Evolutionary conservation across 2,329 filamentous ascomycete genomes (phyloP).

Genomic region (Leptosphaerulina australis): DNA sequence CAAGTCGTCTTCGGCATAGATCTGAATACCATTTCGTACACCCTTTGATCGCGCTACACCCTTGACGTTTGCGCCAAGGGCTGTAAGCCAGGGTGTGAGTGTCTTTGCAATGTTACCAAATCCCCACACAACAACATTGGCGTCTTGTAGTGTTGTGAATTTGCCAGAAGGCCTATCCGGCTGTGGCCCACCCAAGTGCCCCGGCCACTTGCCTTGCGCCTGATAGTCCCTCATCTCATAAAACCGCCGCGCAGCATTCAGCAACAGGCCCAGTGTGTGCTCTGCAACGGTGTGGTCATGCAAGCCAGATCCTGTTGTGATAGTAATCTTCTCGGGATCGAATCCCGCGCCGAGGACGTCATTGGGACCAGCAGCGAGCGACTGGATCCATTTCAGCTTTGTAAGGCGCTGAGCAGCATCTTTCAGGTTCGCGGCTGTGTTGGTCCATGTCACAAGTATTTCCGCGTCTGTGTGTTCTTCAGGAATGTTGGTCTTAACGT

Average conservation of each 20-base stretch:
- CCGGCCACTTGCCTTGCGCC: slow-evolving; percentile 62
- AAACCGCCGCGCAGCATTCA: slow-evolving; percentile 63
- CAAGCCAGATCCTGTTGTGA: slow-evolving; percentile 67
- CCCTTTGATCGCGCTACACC: slow-evolving; percentile 64
- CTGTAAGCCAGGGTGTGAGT: slow-evolving; percentile 61
- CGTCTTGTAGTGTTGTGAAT: slow-evolving; percentile 66
- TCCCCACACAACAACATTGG: slow-evolving; percentile 66
- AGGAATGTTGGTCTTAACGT: slow-evolving; percentile 63
- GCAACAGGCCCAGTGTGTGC: slow-evolving; percentile 65
- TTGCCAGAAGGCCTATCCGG: slow-evolving; percentile 61
- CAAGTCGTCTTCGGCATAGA: slow-evolving; percentile 62
- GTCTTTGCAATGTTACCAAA: slow-evolving; percentile 71
- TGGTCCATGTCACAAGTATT: slow-evolving; percentile 67
- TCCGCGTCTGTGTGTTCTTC: slow-evolving; percentile 65
- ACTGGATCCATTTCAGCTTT: slow-evolving; percentile 69
- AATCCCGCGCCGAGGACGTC: slow-evolving; percentile 69
- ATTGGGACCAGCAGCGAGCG: slow-evolving; percentile 69
- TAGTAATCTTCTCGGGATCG: slow-evolving; percentile 55
- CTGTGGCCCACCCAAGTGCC: slow-evolving; percentile 66
- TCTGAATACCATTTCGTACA: slow-evolving; percentile 64
- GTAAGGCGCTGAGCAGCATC: slow-evolving; percentile 63
- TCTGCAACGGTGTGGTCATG: slow-evolving; percentile 70
- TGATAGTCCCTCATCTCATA: slow-evolving; percentile 69
- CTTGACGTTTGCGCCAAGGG: slow-evolving; percentile 63
- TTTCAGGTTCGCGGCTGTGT: slow-evolving; percentile 63